Percentiles rank a stretch among this genome's conserved stretches.
Conservation (phyloP, 2,329 filamentous ascomycete genomes). For the Colletotrichum filicis region DNA sequence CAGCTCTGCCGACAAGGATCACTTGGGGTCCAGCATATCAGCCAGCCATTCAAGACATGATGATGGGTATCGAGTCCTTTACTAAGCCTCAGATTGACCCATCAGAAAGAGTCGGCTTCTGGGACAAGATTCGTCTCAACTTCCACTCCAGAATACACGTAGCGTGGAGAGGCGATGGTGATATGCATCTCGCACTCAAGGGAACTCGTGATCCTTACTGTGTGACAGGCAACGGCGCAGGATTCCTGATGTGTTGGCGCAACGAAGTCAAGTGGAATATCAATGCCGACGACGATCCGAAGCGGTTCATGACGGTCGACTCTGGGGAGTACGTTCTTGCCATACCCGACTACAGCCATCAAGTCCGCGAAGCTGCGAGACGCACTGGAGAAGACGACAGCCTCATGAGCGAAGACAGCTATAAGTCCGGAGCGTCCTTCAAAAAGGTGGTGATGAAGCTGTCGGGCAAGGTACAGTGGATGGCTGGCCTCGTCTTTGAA, state of each 20-base stretch:
- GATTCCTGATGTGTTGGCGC: conserved; percentile 98
- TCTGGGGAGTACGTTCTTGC: conserved; percentile 96
- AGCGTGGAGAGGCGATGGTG: conserved; percentile 94
- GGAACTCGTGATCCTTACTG: conserved; percentile 92
- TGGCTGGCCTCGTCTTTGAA: conserved; percentile 92
- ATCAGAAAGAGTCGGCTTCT: conserved; percentile 95
- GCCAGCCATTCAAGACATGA: conserved; percentile 98
- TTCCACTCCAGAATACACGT: conserved; percentile 93
- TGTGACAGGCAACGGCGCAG: conserved; percentile 91
- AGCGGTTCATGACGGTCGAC: conserved; percentile 93
- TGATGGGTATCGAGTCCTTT: conserved; percentile 98
- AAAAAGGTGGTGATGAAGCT: conserved; percentile 99
- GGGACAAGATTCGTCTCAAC: conserved; percentile 96
- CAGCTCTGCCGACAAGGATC: conserved; percentile 88
- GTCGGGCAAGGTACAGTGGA: conserved; percentile 94
- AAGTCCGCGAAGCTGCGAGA: conserved; percentile 75
- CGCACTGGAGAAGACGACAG: conserved; percentile 66
- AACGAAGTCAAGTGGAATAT: conserved; percentile 92
- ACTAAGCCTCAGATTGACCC: conserved; percentile 95
- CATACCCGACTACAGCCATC: conserved; percentile 90
- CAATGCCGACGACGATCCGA: conserved; percentile 85
- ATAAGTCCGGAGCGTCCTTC: conserved; percentile 83
- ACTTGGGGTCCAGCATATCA: conserved; percentile 99
- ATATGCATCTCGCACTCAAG: conserved; percentile 93
- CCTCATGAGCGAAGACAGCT: conserved; percentile 70